A percentile compares a stretch with the other conserved stretches of the same genome.
Conservation (phyloP, 2,329 filamentous ascomycete species). For the Atkinsonella hypoxylon region DNA sequence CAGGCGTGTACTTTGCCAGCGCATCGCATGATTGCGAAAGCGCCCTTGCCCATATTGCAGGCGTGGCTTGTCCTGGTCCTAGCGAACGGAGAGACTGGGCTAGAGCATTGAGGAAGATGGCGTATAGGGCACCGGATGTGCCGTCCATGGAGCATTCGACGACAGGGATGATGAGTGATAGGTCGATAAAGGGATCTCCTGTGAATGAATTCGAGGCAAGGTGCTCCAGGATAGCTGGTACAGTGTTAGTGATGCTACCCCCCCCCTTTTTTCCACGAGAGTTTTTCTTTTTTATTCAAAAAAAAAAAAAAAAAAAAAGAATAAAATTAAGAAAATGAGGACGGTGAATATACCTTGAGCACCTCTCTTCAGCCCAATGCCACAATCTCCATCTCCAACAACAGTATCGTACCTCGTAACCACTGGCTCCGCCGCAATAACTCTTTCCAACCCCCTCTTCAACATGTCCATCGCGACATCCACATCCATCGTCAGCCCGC, state of each 20-base stretch:
- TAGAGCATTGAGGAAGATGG: slow-evolving; percentile 84
- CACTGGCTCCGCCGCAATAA: slow-evolving; percentile 57
- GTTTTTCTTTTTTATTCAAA: no score
- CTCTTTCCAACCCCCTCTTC: slow-evolving; percentile 42
- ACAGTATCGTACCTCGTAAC: slow-evolving; percentile 67
- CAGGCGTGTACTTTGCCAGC: slow-evolving; percentile 76
- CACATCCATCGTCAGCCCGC: slow-evolving; percentile 42
- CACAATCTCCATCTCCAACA: slow-evolving; percentile 84
- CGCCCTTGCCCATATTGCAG: slow-evolving; percentile 46
- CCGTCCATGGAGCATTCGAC: slow-evolving; percentile 49
- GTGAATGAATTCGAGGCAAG: slow-evolving; percentile 31
- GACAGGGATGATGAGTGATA: slow-evolving; percentile 39
- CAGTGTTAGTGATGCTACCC: neutral
- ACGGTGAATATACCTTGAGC: slow-evolving; percentile 50
- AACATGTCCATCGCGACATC: slow-evolving; percentile 38
- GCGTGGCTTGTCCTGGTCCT: slow-evolving; percentile 26
- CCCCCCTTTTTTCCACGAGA: no score
- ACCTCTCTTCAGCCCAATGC: slow-evolving; percentile 73
- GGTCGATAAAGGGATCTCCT: slow-evolving; percentile 40
- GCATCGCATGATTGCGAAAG: slow-evolving; percentile 59
- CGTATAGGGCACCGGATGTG: slow-evolving; percentile 49
- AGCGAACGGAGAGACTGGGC: slow-evolving; percentile 46
- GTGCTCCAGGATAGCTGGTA: slow-evolving; percentile 39
- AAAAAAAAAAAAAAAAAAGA: no score
- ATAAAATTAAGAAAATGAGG: neutral